A percentile compares a stretch with the other conserved stretches of the same genome.
Conservation (phyloP, 345 rosid species). For the Bruguiera parviflora region DNA sequence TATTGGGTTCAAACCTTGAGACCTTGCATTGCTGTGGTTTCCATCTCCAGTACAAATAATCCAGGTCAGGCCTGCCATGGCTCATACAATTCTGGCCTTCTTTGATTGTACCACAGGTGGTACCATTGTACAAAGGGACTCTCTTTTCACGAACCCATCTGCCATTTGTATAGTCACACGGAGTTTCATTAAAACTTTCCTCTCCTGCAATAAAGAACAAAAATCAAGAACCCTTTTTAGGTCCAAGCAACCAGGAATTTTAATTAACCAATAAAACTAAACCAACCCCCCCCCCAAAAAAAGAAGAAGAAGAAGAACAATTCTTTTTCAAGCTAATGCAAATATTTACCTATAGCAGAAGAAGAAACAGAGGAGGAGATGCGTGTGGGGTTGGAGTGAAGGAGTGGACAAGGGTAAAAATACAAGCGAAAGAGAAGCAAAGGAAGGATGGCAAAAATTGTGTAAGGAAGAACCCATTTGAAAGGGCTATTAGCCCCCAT, state of each 20-base stretch:
- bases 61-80: slow-evolving; percentile 81
- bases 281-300: too few species aligned
- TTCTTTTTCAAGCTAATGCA: slow-evolving; percentile 20
- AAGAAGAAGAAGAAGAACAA: too few species aligned
- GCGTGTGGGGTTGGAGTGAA: slow-evolving; percentile 11
- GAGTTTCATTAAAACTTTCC: slow-evolving; percentile 30
- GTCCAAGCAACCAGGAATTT: slow-evolving; percentile 8
- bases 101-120: slow-evolving; percentile 73
- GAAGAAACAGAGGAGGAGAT: slow-evolving; percentile 18
- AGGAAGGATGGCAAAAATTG: slow-evolving; percentile 37
- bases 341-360: slow-evolving; percentile 26
- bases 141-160: slow-evolving; percentile 64
- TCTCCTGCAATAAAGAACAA: slow-evolving; percentile 34
- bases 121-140: slow-evolving; percentile 75
- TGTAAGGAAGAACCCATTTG: slow-evolving; percentile 45
- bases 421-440: slow-evolving; percentile 47
- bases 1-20: slow-evolving; percentile 70
- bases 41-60: slow-evolving; percentile 92
- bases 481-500: slow-evolving; percentile 42
- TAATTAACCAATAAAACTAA: not conserved
- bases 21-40: slow-evolving; percentile 64
- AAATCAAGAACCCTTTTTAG: slow-evolving; percentile 7
- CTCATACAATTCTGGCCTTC: slow-evolving; percentile 73
- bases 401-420: slow-evolving; percentile 36
- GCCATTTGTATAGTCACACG: slow-evolving; percentile 73